These are phyloP conservation scores for Fusarium protoensiforme DNA, from an alignment of 2,329 filamentous ascomycete species.

Conservation along the genomic window DNA sequence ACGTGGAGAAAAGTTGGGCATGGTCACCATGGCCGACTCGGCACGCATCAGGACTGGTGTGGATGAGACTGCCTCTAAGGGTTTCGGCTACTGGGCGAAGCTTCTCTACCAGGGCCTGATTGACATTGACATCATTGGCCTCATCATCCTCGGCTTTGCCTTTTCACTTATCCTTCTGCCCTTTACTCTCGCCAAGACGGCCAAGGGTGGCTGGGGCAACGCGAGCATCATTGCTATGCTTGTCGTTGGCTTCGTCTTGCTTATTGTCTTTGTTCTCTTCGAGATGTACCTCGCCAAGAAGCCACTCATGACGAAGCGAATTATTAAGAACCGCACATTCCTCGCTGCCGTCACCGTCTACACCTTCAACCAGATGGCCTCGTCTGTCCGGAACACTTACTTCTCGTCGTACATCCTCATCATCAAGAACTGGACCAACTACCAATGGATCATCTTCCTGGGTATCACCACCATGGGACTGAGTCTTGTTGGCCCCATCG, in stretches of 20 bases:
- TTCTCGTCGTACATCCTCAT: slow-evolving; percentile 53
- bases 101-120: slow-evolving; percentile 42
- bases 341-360: slow-evolving; percentile 44
- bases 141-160: slow-evolving; percentile 59
- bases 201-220: slow-evolving; percentile 49
- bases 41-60: slow-evolving; percentile 37
- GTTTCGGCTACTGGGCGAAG: slow-evolving; percentile 46
- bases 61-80: slow-evolving; percentile 41
- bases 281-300: slow-evolving; percentile 48
- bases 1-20: slow-evolving; percentile 66
- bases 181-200: slow-evolving; percentile 60
- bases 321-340: slow-evolving; percentile 47
- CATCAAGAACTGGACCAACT: slow-evolving; percentile 54
- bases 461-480: slow-evolving; percentile 53
- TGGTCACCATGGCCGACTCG: slow-evolving; percentile 50
- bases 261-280: slow-evolving; percentile 50
- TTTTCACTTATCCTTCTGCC: slow-evolving; percentile 72
- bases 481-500: slow-evolving; percentile 50
- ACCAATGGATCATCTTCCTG: slow-evolving; percentile 55
- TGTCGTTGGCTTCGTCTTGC: slow-evolving; percentile 46
- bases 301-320: slow-evolving; percentile 47
- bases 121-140: slow-evolving; percentile 47
- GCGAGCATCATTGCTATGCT: slow-evolving; percentile 48
- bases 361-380: slow-evolving; percentile 51
- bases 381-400: slow-evolving; percentile 49